Evolutionary conservation across 352 stramenopile species (phyloP), one percentile per base, ranked within the genome.

Genomic region (Halophytophthora batemanensis): DNA sequence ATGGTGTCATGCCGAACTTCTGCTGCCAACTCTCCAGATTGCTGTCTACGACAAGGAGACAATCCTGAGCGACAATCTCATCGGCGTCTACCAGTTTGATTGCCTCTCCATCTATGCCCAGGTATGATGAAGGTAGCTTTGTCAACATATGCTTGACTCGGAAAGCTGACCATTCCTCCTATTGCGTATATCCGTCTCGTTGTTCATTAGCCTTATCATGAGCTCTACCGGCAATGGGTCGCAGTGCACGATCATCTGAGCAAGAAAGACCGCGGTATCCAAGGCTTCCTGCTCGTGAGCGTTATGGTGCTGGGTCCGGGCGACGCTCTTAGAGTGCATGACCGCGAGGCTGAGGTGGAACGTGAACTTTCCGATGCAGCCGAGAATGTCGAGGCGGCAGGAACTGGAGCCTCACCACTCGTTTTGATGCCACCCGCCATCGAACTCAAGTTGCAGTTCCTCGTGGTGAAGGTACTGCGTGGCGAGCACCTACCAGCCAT

Each of bases 181-280:
- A 37, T 41, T 25, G 37, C 46, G 13, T 44, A 5, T 10, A 4
- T 8, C 25, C 8, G 25, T 31, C 8, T 8, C 25, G 12, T 50
- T 47, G 23, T 43, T 14, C n/a, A 35, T 17, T 49, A 90, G 77
- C 69, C 77, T 11, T 52, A 93, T 28, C 89, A 96, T 50, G 87
- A 97, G 51, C 42, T 96, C 0, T 93, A 96, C 53, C 77, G 87
- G 2, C 76, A 95, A 50, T 97, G 90, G 90, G 81, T 97, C 18
- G 84, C 80, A n/a, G 61, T 97, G 3, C 80, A 96, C 54, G 88
- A 97, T 41, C 82, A 96, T 36, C 55, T 92, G 19, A 95, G 80
- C 52, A 46, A 66, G 12, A 90, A 88, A 35, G 86, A 97, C 42
- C 66, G 66, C 28, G 90, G 90, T 6, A 78, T 96, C 13, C 90